Base-by-base conservation (phyloP, 2,329 filamentous ascomycete genomes). In the Stagonosporopsis cucurbitacearum region DNA sequence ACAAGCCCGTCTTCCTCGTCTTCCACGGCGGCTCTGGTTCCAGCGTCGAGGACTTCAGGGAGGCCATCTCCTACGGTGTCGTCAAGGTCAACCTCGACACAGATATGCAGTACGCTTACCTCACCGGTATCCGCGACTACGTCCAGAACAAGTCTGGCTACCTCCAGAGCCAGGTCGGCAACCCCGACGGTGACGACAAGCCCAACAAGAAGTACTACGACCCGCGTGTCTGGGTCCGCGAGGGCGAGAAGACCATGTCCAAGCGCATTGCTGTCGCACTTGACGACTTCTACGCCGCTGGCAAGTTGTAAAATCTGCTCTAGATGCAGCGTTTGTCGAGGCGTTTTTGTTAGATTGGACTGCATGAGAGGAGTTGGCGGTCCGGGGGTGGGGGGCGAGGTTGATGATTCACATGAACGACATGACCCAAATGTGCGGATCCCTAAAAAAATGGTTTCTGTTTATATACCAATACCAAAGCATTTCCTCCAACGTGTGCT, bases 71-170 rank as follows among this genome's bases (percentile, higher is more conserved):
- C 76, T 90, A 94, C 80, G 95, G 95, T 84, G 94, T 99, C 69
- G 89, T 97, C 83, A 99, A 99, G 89, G 95, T 99, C 81, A 99
- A 99, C 84, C 84, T 99, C 72, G 95, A 99, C 81, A 99, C 95
- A 46, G 95, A 99, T 77, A 86, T 98, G 81, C 94, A 98, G 84
- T 77, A 73, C 71, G 93, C 94, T 57, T 99, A 98, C 86, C 85
- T 95, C 67, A 81, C 82, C 60, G 95, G 95, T 81, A 90, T 98
- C 82, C 91, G 95, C 64, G 94, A 99, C 82, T 99, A 92, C 84
- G 85, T 92, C 73, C 90, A 87, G 78, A 97, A 97, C 86, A 93
- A 96, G 82, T 51, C 55, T 22, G 94, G 96, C 71, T 99, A 98
- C 84, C 81, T 99, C 69, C 81, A 85, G 81, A 87, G 84, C 58